These are phyloP conservation scores for Ogataea haglerorum DNA, from an alignment of 805 yeast genomes.

Conservation along the genomic window DNA sequence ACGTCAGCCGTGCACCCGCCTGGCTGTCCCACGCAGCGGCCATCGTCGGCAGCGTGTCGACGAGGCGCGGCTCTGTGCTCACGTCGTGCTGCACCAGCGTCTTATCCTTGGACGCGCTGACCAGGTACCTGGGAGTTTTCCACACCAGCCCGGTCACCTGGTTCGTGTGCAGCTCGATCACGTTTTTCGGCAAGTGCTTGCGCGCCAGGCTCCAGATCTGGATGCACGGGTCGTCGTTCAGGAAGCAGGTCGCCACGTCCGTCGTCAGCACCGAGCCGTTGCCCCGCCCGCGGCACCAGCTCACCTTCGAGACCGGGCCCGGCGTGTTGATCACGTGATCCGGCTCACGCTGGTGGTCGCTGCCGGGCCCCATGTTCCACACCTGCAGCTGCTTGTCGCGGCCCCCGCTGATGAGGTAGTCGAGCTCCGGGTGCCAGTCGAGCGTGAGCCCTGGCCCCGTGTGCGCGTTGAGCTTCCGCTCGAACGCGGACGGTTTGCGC, in stretches of 20 bases:
- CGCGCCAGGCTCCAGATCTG: conserved; percentile 69
- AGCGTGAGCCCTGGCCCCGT: conserved; percentile 86
- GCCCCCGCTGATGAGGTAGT: conserved; percentile 87
- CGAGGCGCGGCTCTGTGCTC: conserved; percentile 37
- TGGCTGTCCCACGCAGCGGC: conserved; percentile 56
- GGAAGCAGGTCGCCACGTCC: conserved; percentile 68
- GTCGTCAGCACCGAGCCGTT: conserved; percentile 46
- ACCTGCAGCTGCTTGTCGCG: conserved; percentile 80
- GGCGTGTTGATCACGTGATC: conserved; percentile 71
- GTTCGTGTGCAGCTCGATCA: conserved; percentile 46
- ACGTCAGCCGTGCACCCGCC: conserved; percentile 45
- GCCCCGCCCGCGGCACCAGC: conserved; percentile 56
- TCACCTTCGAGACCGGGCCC: conserved; percentile 71
- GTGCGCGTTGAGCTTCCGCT: conserved; percentile 80
- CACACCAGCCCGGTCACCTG: conserved; percentile 57
- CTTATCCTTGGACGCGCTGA: conserved; percentile 52
- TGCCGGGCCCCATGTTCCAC: conserved; percentile 55
- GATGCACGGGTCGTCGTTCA: conserved; percentile 68
- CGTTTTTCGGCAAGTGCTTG: conserved; percentile 65
- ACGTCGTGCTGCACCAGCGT: conserved; percentile 47
- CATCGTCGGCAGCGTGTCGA: conserved; percentile 50
- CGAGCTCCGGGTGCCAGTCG: conserved; percentile 83
- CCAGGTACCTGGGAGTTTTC: conserved; percentile 43
- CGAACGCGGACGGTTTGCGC: conserved; percentile 60
- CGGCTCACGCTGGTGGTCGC: conserved; percentile 46